Conservation (phyloP, 2,329 filamentous ascomycete species). For the Monosporascus sp. region DNA sequence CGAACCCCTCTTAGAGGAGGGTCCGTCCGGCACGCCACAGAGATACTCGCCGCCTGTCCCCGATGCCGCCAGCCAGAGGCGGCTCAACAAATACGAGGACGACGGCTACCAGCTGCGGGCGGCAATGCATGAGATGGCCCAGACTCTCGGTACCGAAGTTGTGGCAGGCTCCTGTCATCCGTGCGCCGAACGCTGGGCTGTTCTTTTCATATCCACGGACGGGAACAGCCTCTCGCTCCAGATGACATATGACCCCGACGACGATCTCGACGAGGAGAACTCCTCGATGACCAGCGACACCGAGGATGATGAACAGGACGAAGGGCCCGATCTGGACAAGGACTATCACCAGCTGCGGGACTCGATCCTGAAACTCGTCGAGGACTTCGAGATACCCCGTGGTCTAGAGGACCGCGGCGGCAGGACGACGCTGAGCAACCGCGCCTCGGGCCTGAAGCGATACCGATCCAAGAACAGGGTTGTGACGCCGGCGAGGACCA, state of each 20-base stretch:
- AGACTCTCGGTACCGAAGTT: constrained; percentile 58
- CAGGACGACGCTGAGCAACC: constrained; percentile 65
- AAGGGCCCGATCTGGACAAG: constrained; percentile 63
- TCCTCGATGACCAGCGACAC: constrained; percentile 56
- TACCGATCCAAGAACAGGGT: constrained; percentile 57
- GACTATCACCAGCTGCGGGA: constrained; percentile 79
- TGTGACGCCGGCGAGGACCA: constrained; percentile 45
- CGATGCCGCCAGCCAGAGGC: constrained; percentile 39
- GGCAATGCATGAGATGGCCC: constrained; percentile 67
- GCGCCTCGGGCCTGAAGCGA: constrained; percentile 57
- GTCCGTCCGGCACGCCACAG: constrained; percentile 42
- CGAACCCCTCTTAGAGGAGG: constrained; percentile 58
- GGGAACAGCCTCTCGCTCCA: constrained; percentile 65
- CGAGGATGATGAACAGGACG: constrained; percentile 58
- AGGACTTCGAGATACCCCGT: constrained; percentile 76
- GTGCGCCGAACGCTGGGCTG: constrained; percentile 77
- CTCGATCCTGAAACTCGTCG: constrained; percentile 73
- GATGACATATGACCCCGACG: constrained; percentile 67
- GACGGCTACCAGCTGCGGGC: constrained; percentile 61
- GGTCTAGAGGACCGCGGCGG: constrained; percentile 55
- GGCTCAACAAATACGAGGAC: constrained; percentile 53
- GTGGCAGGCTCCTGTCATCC: constrained; percentile 69
- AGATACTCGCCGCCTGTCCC: constrained; percentile 50
- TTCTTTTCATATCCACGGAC: constrained; percentile 72
- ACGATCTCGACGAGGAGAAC: constrained; percentile 60